Evolutionary conservation across 2,329 filamentous ascomycete species (phyloP).

Genomic region (Zarea fungicola): DNA sequence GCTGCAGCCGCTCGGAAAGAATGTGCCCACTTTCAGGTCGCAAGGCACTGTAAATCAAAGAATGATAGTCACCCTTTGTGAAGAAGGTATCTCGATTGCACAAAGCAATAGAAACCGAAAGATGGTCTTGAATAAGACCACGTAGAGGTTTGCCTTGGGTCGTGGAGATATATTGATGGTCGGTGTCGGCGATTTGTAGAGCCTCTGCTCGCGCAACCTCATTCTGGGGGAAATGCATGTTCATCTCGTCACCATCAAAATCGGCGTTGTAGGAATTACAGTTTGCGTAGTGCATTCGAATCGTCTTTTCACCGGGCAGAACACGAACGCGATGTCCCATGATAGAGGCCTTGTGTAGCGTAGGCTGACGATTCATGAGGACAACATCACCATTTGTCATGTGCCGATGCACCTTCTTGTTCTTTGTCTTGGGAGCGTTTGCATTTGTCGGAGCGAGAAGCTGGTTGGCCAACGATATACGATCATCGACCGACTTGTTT

Average conservation of each 20-base stretch:
- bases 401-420: conserved; percentile 96
- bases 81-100: conserved; percentile 92
- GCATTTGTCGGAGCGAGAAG: conserved; percentile 78
- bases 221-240: conserved; percentile 99
- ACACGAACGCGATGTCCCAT: conserved; percentile 96
- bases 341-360: conserved; percentile 96
- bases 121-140: conserved; percentile 97
- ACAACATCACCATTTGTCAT: conserved; percentile 95
- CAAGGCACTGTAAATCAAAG: conserved; percentile 86
- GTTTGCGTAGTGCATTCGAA: conserved; percentile 99
- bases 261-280: conserved; percentile 99
- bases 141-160: conserved; percentile 90
- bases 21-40: conserved; percentile 89
- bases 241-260: conserved; percentile 99
- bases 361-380: conserved; percentile 97
- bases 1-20: conserved; percentile 72
- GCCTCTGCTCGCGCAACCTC: conserved; percentile 92
- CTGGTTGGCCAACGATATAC: conserved; percentile 85
- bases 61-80: conserved; percentile 79
- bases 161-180: conserved; percentile 92
- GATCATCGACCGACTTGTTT: conserved; percentile 82
- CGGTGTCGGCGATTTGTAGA: conserved; percentile 87
- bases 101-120: conserved; percentile 87
- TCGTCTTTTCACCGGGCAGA: conserved; percentile 88
- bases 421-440: conserved; percentile 67